These are phyloP conservation scores for Phlyctochytrium arcticum DNA, from an alignment of 192 early-diverging fungal species.

Conservation along the genomic window DNA sequence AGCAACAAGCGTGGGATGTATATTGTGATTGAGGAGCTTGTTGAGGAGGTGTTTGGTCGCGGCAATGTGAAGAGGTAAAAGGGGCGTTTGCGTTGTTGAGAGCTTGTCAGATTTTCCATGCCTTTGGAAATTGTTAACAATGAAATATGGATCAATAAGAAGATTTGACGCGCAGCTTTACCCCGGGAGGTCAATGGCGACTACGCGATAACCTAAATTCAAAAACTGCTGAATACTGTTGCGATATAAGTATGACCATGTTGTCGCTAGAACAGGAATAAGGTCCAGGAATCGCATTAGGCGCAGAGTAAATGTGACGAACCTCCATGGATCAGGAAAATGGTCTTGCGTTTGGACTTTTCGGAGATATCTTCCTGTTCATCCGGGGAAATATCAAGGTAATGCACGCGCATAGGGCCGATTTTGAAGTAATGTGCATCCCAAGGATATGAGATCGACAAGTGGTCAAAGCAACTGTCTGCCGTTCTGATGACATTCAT, in stretches of 20 bases:
- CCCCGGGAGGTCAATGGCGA: slow-evolving; percentile 27
- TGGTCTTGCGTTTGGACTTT: not conserved
- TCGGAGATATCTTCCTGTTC: not conserved
- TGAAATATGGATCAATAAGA: not conserved
- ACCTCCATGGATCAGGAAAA: slow-evolving; percentile 24
- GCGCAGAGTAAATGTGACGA: not conserved
- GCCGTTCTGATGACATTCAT: slow-evolving; percentile 4
- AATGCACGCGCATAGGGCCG: slow-evolving; percentile 12
- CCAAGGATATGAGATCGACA: not conserved
- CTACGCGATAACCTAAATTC: slow-evolving; percentile 15
- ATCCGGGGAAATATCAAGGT: slow-evolving; percentile 11
- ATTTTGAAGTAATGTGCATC: slow-evolving; percentile 16
- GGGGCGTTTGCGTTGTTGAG: not conserved
- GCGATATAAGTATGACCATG: slow-evolving; percentile 24
- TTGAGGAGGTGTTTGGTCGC: slow-evolving; percentile 4
- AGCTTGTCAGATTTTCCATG: slow-evolving; percentile 28
- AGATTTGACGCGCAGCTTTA: not conserved
- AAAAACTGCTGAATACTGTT: slow-evolving; percentile 10
- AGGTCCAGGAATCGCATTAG: not conserved
- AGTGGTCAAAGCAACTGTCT: not conserved
- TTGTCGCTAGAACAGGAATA: not conserved
- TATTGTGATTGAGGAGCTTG: not conserved
- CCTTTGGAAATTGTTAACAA: not conserved
- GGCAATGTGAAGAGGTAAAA: slow-evolving; percentile 10
- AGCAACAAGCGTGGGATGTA: slow-evolving; percentile 12